phyloP scores from a whole-genome alignment of 2,329 filamentous ascomycete species.

The Leptodontidium sp. region DNA sequence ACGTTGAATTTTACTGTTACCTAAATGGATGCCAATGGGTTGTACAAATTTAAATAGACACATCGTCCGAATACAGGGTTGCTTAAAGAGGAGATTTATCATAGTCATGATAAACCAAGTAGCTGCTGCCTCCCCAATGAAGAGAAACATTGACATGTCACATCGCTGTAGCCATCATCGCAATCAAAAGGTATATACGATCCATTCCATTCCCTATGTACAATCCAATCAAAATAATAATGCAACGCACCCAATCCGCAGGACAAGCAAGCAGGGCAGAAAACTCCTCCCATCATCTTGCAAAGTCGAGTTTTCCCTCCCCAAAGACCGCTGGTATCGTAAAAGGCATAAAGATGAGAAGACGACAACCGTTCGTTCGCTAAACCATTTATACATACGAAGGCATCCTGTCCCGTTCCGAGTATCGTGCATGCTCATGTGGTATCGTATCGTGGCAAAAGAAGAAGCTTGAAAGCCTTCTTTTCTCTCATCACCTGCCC shows the following conservation, averaged over 20 bases:
- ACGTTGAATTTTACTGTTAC: too few species aligned
- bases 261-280: constrained; percentile 2
- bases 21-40: too few species aligned
- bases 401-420: constrained; percentile 13
- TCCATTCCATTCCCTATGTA: constrained; percentile 22
- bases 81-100: too few species aligned
- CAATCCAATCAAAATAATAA: background rate
- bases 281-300: constrained; percentile 8
- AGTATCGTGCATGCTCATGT: constrained; percentile 18
- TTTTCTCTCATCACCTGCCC: constrained; percentile 11
- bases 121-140: too few species aligned
- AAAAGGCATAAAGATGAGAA: constrained; percentile 15
- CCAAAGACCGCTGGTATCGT: constrained; percentile 29
- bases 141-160: too few species aligned
- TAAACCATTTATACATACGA: constrained; percentile 19
- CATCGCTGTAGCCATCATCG: background rate
- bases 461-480: constrained; percentile 22
- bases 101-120: too few species aligned
- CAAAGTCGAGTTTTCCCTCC: background rate
- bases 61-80: too few species aligned
- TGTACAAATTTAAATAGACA: too few species aligned
- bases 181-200: background rate
- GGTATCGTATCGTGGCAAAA: constrained; percentile 28
- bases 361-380: background rate
- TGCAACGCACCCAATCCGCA: constrained; percentile 1